Base-by-base conservation (phyloP, 2,329 filamentous ascomycete species). In the Botrytis byssoidea region DNA sequence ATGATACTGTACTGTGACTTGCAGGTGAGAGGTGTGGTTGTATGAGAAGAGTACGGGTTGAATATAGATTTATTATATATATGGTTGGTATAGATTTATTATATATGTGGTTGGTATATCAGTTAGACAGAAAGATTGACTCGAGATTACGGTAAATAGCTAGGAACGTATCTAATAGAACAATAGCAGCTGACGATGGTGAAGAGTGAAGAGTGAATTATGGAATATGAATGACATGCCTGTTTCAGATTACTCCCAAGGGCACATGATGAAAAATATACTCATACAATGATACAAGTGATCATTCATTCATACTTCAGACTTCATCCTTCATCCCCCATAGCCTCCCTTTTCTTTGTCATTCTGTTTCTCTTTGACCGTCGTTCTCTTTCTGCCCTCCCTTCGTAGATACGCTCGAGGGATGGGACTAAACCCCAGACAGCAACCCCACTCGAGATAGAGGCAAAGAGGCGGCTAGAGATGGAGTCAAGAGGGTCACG, bases 381-480 rank as follows among this genome's bases (percentile, higher is more conserved):
- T 40, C 25, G 32, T 55, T 35, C 40, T 42, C 55, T 29, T n/a
- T 20, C 55, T 59, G 1, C n/a, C 29, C 2, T 25, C 32, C 1
- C 37, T 37, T 9, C 37, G 37, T 37, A 37, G 8, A 7, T 2
- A 32, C 10, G 48, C 51, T 55, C 51, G n/a, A 59, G n/a, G 61
- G 18, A 65, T 25, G 61, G 29, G 12, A 66, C 64, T 66, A 66
- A 48, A 48, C 64, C 29, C 37, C 25, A 68, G 61, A 40, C 40
- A 65, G 61, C 61, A 64, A 64, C 61, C 61, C 37, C 61, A 64
- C 61, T 65, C 3, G n/a, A 44, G 61, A 64, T 44, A 40, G 64
- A 67, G 44, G 44, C 32, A 67, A 55, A 40, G 59, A 61, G 37
- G 65, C 48, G 65, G 42, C 44, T 67, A 46, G 64, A 51, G 44